A percentile compares a stretch with the other conserved stretches of the same genome.
Evolutionary conservation across 495 filamentous ascomycete species (phyloP).

Genomic region (Daldinia childiae): DNA sequence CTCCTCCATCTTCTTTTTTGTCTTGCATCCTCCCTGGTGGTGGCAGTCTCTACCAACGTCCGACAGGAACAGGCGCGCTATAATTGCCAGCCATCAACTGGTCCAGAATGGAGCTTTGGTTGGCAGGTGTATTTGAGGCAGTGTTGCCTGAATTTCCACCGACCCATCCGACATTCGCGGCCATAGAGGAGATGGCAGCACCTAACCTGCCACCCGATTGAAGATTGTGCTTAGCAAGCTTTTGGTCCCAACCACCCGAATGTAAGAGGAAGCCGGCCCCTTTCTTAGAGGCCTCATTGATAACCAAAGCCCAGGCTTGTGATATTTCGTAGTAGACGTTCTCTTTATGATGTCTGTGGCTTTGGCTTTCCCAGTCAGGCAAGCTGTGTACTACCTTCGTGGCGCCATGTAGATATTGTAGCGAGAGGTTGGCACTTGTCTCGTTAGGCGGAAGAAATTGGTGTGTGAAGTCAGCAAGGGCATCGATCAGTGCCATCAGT

Average conservation of each 20-base stretch:
- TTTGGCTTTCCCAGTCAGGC: slow-evolving; percentile 84
- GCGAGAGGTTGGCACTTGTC: slow-evolving; percentile 75
- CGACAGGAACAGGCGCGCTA: slow-evolving; percentile 77
- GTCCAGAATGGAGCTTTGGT: slow-evolving; percentile 75
- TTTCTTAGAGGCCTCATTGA: slow-evolving; percentile 88
- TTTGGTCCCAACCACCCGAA: slow-evolving; percentile 93
- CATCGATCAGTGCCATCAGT: slow-evolving; percentile 82
- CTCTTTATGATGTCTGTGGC: slow-evolving; percentile 89
- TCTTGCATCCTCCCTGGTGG: not conserved
- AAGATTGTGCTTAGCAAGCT: slow-evolving; percentile 86
- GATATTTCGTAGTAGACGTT: slow-evolving; percentile 96
- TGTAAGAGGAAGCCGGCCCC: slow-evolving; percentile 92
- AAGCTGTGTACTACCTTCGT: slow-evolving; percentile 90
- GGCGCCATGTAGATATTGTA: slow-evolving; percentile 86
- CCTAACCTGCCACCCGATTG: slow-evolving; percentile 84
- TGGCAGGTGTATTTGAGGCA: slow-evolving; percentile 41
- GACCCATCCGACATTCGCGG: slow-evolving; percentile 80
- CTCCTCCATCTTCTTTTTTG: not conserved
- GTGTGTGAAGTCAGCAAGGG: slow-evolving; percentile 90
- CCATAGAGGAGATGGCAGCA: slow-evolving; percentile 79
- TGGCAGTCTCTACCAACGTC: slow-evolving; percentile 65
- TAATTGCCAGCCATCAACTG: slow-evolving; percentile 83
- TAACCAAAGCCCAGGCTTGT: slow-evolving; percentile 90
- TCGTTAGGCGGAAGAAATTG: slow-evolving; percentile 95
- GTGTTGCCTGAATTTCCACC: slow-evolving; percentile 59